These are phyloP conservation scores for Inonotus hispidus DNA, from an alignment of 1,284 basidiomycete genomes.

Conservation along the genomic window DNA sequence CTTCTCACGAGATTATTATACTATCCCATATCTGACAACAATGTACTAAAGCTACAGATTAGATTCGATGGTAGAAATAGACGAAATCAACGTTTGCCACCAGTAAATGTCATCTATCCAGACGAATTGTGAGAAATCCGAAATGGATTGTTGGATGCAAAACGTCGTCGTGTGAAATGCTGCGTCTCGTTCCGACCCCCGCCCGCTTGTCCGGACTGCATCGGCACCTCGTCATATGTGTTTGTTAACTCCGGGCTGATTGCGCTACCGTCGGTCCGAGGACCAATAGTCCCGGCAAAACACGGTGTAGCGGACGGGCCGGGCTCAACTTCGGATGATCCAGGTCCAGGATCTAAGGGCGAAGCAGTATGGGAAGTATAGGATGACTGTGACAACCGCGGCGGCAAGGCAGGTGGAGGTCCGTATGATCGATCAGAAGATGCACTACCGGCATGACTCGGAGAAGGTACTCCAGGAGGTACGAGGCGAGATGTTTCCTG, in stretches of 20 bases:
- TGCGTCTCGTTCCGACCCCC: background rate
- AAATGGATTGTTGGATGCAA: constrained; percentile 13
- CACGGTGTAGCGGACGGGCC: background rate
- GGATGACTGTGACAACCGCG: background rate
- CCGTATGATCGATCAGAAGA: background rate
- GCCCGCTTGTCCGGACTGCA: background rate
- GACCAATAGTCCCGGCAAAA: background rate
- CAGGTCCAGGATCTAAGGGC: background rate
- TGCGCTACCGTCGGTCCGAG: background rate
- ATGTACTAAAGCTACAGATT: too few species aligned
- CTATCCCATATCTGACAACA: too few species aligned
- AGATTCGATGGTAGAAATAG: too few species aligned
- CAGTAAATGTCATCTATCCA: background rate
- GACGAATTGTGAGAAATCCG: background rate
- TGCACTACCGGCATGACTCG: background rate
- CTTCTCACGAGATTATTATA: too few species aligned
- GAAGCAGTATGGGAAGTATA: background rate
- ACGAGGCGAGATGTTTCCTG: background rate
- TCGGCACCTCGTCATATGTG: background rate
- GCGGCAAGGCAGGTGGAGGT: background rate
- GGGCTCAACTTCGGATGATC: background rate
- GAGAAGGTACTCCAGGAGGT: background rate
- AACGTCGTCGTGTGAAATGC: too few species aligned
- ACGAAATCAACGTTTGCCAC: background rate
- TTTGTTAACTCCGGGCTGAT: background rate